These are phyloP conservation scores for Drechmeria coniospora DNA, from an alignment of 2,329 filamentous ascomycete species.

Conservation along the genomic window DNA sequence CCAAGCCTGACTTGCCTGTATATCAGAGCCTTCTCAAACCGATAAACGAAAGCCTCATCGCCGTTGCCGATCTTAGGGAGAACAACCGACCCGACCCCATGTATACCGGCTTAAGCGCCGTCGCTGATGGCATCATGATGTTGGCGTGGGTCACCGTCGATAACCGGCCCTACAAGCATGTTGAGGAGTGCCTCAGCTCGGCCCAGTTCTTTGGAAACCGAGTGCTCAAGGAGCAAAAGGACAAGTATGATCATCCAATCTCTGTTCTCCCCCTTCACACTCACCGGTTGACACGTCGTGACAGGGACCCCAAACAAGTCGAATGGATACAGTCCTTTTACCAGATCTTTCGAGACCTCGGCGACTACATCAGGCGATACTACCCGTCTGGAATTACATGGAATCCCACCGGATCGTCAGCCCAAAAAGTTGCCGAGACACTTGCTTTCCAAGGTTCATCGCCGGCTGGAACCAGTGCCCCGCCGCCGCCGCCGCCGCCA, in stretches of 20 bases:
- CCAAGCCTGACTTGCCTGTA: slow-evolving; percentile 63
- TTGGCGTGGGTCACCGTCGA: slow-evolving; percentile 85
- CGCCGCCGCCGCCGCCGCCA: slow-evolving; percentile 34
- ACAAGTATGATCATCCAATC: slow-evolving; percentile 25
- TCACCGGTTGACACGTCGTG: slow-evolving; percentile 5
- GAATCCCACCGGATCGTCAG: slow-evolving; percentile 66
- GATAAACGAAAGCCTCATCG: slow-evolving; percentile 67
- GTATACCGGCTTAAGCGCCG: slow-evolving; percentile 71
- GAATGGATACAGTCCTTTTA: slow-evolving; percentile 92
- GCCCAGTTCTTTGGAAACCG: slow-evolving; percentile 93
- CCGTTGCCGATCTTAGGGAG: slow-evolving; percentile 68
- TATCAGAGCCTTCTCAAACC: slow-evolving; percentile 73
- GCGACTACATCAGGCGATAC: slow-evolving; percentile 71
- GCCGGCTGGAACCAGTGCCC: slow-evolving; percentile 34
- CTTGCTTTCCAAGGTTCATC: slow-evolving; percentile 23
- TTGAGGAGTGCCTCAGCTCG: slow-evolving; percentile 67
- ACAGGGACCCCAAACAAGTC: slow-evolving; percentile 61
- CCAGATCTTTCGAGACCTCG: slow-evolving; percentile 70
- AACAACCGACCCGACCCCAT: slow-evolving; percentile 59
- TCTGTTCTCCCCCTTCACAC: not conserved
- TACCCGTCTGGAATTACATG: slow-evolving; percentile 68
- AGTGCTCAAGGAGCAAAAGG: slow-evolving; percentile 82
- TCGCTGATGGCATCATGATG: slow-evolving; percentile 79
- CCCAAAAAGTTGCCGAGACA: slow-evolving; percentile 47
- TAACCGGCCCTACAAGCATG: slow-evolving; percentile 67